Base-by-base conservation (phyloP, 257 asterid genomes). In the Petunia axillaris region DNA sequence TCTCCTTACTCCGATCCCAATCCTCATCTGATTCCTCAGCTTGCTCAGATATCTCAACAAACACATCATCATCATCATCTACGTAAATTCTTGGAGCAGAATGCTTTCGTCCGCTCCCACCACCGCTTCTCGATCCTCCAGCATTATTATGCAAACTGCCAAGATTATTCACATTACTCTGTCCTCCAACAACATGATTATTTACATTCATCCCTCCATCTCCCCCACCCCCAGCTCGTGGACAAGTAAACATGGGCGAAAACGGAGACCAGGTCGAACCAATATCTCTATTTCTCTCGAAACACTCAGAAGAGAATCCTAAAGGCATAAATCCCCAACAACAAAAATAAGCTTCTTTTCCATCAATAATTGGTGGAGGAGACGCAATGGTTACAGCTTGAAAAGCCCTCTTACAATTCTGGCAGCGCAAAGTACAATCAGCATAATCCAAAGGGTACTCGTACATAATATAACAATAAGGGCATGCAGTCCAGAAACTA, bases 241-340 rank as follows among this genome's bases (percentile, higher is more conserved):
- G 95, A 81, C 85, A 85, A 81, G 84, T 84, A 85, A 87, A 91
- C 96, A 93, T 89, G 10, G 97, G 97, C 0, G 97, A 89, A 91
- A 94, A 94, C 0, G 97, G 98, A 10, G 97, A 86, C 98, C 98
- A 94, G 67, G 71, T 38, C 0, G 90, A 77, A 77, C 83, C 82
- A 76, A 77, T 70, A 13, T 78, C 84, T 59, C 76, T 82, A 53
- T 83, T 79, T 81, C 82, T 92, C 87, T 85, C 81, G 87, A 85
- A 86, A 75, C 80, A 43, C 43, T 77, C 87, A 87, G 82, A 84
- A 0, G 94, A 85, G 54, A 88, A 81, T 2, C 95, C 97, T 60
- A 94, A 35, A 2, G 97, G 97, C 65, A 91, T 65, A 84, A 84
- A 83, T 8, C 95, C 97, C 98, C 98, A 94, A 80, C 94, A 94